Conservation (phyloP, 495 filamentous ascomycete genomes). For the Annulohypoxylon maeteangense region DNA sequence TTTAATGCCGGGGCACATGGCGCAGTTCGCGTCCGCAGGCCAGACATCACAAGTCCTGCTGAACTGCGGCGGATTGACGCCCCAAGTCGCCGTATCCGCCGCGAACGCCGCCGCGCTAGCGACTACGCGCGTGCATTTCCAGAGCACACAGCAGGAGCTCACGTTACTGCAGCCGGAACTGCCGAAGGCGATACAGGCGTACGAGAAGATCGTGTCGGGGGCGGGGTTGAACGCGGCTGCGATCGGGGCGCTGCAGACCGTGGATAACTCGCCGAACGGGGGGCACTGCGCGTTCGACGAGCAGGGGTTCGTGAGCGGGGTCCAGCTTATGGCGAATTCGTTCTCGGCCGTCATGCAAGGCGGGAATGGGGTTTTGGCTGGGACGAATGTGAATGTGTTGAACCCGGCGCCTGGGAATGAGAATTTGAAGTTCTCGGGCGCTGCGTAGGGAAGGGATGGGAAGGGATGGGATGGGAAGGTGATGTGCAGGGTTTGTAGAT, state of each 20-base stretch:
- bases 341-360: constrained; percentile 59
- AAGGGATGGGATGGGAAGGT: neutral
- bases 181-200: constrained; percentile 59
- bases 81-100: constrained; percentile 55
- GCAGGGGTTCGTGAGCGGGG: constrained; percentile 57
- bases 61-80: constrained; percentile 59
- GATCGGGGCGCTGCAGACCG: constrained; percentile 58
- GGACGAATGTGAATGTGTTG: constrained; percentile 56
- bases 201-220: constrained; percentile 52
- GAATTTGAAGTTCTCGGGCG: constrained; percentile 48
- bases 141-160: constrained; percentile 60
- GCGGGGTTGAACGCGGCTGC: constrained; percentile 50
- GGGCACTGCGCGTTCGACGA: constrained; percentile 65
- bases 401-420: constrained; percentile 59
- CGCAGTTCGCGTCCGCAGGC: constrained; percentile 49
- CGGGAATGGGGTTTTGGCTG: constrained; percentile 54
- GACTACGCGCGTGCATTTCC: constrained; percentile 58
- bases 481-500: neutral
- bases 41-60: constrained; percentile 54
- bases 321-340: constrained; percentile 59
- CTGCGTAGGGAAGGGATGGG: constrained; percentile 18
- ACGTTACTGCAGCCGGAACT: constrained; percentile 56
- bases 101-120: constrained; percentile 48
- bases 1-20: constrained; percentile 60
- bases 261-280: constrained; percentile 59